Conservation (phyloP, 495 filamentous ascomycete genomes). For the Aspergillus nanangensis region DNA sequence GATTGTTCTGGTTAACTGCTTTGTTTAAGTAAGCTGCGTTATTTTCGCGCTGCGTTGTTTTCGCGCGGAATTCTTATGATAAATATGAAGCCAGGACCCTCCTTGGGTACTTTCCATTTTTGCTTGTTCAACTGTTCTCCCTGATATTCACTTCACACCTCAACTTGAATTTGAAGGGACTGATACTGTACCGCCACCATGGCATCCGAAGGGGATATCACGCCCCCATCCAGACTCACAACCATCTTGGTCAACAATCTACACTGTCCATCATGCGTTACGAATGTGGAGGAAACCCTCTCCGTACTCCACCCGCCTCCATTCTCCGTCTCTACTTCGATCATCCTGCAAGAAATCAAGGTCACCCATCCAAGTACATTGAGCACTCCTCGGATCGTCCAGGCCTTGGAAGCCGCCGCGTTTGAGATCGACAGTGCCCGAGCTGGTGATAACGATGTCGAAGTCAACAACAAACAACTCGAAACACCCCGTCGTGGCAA, state of each 20-base stretch:
- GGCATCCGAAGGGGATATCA: background rate
- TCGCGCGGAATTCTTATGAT: too few relatives aligned
- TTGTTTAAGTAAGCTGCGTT: too few relatives aligned
- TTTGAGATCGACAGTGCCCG: slow-evolving; percentile 1
- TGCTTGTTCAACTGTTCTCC: too few relatives aligned
- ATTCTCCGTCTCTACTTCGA: slow-evolving; percentile 3
- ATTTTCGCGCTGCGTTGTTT: too few relatives aligned
- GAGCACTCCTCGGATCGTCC: background rate
- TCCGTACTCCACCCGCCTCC: slow-evolving; percentile 1
- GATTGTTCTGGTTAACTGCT: too few relatives aligned
- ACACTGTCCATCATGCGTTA: slow-evolving; percentile 4
- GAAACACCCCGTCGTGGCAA: slow-evolving; percentile 1
- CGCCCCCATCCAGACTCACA: slow-evolving; percentile 3
- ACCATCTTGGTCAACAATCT: slow-evolving; percentile 7
- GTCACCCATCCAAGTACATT: background rate
- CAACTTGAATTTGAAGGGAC: too few relatives aligned
- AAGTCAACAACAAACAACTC: background rate
- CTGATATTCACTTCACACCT: too few relatives aligned
- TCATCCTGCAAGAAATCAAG: slow-evolving; percentile 3
- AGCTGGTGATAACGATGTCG: background rate
- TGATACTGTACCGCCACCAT: background rate
- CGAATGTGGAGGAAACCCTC: slow-evolving; percentile 3
- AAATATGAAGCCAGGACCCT: too few relatives aligned
- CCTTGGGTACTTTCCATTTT: too few relatives aligned
- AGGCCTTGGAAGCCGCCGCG: background rate